Evolutionary conservation across 768 basidiomycete species (phyloP), one percentile per base, ranked within the genome.

Genomic region (Tricholoma furcatifolium): DNA sequence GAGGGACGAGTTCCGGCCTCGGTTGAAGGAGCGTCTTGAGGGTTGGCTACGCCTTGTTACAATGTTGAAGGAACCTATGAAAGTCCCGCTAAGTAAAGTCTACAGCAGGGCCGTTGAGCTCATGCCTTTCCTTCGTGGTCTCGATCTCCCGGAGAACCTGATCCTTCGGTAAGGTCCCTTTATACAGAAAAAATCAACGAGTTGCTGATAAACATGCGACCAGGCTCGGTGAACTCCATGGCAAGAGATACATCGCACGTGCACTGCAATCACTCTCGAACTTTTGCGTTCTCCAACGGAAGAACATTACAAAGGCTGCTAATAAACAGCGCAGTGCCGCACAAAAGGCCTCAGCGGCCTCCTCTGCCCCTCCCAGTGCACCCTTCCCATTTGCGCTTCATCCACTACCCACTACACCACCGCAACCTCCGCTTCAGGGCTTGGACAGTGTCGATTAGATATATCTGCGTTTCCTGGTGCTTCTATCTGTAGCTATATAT

Each of bases 91-190:
- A 42, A 43, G 63, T 12, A 76, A 68, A 38, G 60, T 79, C 20
- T 83, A 79, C 63, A 42, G 51, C 35, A 78, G 78, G 54, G 59
- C 79, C 10, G 30, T 81, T 11, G 71, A 73, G 35, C 58, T 74
- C 43, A 84, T 88, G 84, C 83, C 85, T 1, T 87, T 76, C 60
- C 57, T 88, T 43, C 66, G 70, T 9, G 76, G 67, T 6, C 46
- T 53, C 1, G 86, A 87, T 53, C 63, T 83, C 10, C 74, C 80
- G 1, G 76, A 76, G 14, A 83, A 82, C 61, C 83, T 88, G 81
- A 63, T 75, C 1, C 57, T 55, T 36, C 73, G 79, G 85, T 84
- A 46, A 21, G 76, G 14, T 42, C 35, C 53, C 51, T 11, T 17
- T 14, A 39, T 50, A 38, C 17, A 45, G 41, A 1, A 8, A 15